Evolutionary conservation across 2,329 filamentous ascomycete species (phyloP).

Genomic region (Didymella lethalis): DNA sequence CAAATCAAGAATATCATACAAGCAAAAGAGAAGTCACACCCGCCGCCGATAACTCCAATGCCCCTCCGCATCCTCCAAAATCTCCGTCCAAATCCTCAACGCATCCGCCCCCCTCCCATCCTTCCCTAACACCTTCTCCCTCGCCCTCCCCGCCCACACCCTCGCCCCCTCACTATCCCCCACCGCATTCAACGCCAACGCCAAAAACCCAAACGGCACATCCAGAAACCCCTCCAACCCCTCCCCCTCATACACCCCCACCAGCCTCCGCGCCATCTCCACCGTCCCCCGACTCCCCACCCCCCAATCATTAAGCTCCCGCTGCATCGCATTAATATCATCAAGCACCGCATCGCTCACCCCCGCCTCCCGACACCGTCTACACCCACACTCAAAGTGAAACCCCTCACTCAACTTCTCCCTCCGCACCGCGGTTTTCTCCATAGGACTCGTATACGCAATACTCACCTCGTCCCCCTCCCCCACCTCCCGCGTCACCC

Average conservation of each 20-base stretch:
- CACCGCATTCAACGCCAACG: constrained; percentile 51
- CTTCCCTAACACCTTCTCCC: constrained; percentile 48
- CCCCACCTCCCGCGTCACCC: constrained; percentile 45
- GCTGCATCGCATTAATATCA: constrained; percentile 44
- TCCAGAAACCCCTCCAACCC: constrained; percentile 52
- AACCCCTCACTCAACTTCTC: constrained; percentile 45
- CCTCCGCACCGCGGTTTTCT: constrained; percentile 41
- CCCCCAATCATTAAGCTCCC: constrained; percentile 43
- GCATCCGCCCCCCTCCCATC: constrained; percentile 48
- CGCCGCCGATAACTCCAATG: constrained; percentile 44
- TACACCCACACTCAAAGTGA: constrained; percentile 54
- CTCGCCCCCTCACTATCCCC: constrained; percentile 35
- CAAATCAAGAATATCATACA: too few relatives aligned
- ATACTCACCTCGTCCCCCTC: constrained; percentile 54
- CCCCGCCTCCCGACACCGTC: constrained; percentile 41
- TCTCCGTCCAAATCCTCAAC: constrained; percentile 44
- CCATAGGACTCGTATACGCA: constrained; percentile 53
- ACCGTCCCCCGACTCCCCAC: constrained; percentile 28
- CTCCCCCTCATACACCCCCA: constrained; percentile 49
- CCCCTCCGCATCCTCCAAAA: constrained; percentile 37
- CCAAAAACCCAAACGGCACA: constrained; percentile 51
- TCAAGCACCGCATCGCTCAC: constrained; percentile 44
- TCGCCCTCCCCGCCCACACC: constrained; percentile 47
- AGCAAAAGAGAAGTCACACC: neutral
- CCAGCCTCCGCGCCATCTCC: constrained; percentile 42